These are phyloP conservation scores for Cyclaneusma minus DNA, from an alignment of 2,329 filamentous ascomycete genomes.

Conservation along the genomic window DNA sequence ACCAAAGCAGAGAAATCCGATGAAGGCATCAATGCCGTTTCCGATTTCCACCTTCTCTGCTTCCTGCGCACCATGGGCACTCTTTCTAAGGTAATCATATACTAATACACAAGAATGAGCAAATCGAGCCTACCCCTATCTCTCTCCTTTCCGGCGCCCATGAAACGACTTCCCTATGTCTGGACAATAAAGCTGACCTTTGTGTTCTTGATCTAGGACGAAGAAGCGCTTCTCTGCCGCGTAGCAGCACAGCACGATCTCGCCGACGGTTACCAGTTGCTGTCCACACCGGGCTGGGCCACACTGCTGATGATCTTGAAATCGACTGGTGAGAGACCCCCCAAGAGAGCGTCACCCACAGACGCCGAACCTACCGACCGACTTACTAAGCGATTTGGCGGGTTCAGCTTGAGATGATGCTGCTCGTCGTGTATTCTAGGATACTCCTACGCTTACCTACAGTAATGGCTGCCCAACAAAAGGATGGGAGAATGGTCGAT, in stretches of 20 bases:
- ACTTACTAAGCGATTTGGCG: conserved; percentile 51
- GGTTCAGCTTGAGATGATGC: conserved; percentile 39
- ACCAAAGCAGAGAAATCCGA: conserved; percentile 37
- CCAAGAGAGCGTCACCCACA: conserved; percentile 45
- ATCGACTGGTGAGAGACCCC: conserved; percentile 92
- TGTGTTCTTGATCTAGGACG: conserved; percentile 67
- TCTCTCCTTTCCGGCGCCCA: conserved; percentile 59
- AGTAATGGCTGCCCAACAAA: too few relatives aligned
- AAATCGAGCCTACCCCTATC: conserved; percentile 8
- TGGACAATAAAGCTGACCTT: conserved; percentile 8
- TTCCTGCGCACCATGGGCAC: conserved; percentile 71
- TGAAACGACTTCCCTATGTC: conserved; percentile 1
- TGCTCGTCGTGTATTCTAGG: too few relatives aligned
- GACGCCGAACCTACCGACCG: conserved; percentile 19
- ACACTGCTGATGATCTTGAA: conserved; percentile 85
- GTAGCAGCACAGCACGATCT: conserved; percentile 72
- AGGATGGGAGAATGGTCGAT: too few relatives aligned
- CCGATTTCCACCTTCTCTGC: conserved; percentile 88
- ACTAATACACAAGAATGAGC: conserved; percentile 1
- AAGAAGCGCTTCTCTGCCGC: conserved; percentile 72
- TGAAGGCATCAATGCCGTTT: conserved; percentile 52
- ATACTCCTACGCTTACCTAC: too few relatives aligned
- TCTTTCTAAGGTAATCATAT: conserved; percentile 58
- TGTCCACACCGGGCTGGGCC: conserved; percentile 83
- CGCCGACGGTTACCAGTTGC: conserved; percentile 66